Conservation (phyloP, 768 basidiomycete species). For the Leccinum broughii region DNA sequence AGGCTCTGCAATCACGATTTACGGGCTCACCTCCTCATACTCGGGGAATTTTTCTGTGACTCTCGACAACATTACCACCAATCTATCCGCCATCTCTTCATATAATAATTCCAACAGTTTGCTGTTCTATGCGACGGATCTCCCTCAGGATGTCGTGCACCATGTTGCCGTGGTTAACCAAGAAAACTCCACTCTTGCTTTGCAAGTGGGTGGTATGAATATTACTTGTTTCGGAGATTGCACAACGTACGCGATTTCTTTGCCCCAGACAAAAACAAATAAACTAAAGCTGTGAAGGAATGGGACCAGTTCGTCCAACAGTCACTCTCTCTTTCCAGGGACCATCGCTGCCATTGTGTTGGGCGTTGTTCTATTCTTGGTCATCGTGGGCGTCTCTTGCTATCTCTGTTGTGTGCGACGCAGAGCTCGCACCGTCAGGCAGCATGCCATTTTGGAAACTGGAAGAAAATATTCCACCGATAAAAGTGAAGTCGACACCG, state of each 20-base stretch:
- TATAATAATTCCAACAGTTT: constrained; percentile 52
- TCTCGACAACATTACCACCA: constrained; percentile 51
- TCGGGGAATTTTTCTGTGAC: constrained; percentile 61
- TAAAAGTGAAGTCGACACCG: constrained; percentile 10
- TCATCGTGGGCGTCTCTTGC: constrained; percentile 45
- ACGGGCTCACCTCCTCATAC: constrained; percentile 57
- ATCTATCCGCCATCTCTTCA: constrained; percentile 51
- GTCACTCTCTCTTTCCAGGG: constrained; percentile 43
- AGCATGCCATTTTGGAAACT: background rate
- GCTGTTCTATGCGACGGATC: constrained; percentile 62
- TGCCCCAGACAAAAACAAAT: background rate
- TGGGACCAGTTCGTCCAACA: constrained; percentile 16
- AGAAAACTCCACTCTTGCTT: constrained; percentile 49
- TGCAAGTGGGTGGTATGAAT: constrained; percentile 52
- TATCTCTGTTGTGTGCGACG: constrained; percentile 51
- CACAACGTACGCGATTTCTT: constrained; percentile 33
- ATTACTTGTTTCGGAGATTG: constrained; percentile 39
- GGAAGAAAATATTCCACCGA: background rate
- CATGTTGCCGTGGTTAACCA: constrained; percentile 56
- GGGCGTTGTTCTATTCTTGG: constrained; percentile 52
- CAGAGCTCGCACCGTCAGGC: constrained; percentile 36
- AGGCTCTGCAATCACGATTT: constrained; percentile 65
- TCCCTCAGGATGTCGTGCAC: constrained; percentile 53
- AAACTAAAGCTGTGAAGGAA: constrained; percentile 12
- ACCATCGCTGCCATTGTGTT: constrained; percentile 68